Base-by-base conservation (phyloP, 1,284 basidiomycete species). In the Fomes fomentarius region DNA sequence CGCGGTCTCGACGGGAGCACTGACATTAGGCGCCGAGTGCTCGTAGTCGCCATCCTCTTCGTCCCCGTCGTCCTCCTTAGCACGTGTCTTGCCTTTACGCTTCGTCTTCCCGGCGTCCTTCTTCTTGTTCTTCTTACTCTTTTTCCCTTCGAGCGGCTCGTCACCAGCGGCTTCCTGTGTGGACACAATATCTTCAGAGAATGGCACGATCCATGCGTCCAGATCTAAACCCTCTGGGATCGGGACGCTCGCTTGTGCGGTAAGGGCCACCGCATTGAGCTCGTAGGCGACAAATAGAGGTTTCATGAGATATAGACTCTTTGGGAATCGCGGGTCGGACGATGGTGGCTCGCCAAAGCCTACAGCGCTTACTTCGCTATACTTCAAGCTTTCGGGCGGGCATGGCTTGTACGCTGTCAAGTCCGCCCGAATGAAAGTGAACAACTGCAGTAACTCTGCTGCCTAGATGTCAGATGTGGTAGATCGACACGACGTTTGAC, bases 171-270 rank as follows among this genome's bases (percentile, higher is more conserved):
- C 60, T 38, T 71, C 67, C 3, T 62, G 50, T 17, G 64, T 60
- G 31, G 82, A 82, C 5, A 83, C 83, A 19, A 56, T 31, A 50
- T 61, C 59, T 25, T 52, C 56, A 31, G 38, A 51, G 35, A 50
- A 50, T 1, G 88, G 81, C 6, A 94, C 84, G 56, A 98, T 89
- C 82, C 92, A 94, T 0, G 76, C 72, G 58, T 96, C 91, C 3
- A 99, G 79, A 69, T 98, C 86, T 19, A 99, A 74, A 1, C 88
- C 93, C 2, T 91, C 86, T 0, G 96, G 97, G 3, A 93, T 63
- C 1, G 84, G 81, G 0, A 99, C 89, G 52, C 85, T 87, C 6
- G 78, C 81, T 71, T 98, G 96, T 3, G 95, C 96, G 49, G 80
- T 77, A 5, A 77, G 69, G 1, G 90, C 94, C 15, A 98, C 89